Evolutionary conservation across 2,329 filamentous ascomycete genomes (phyloP), one percentile per base, ranked within the genome.

Genomic region (Chrysoporthe austroafricana): DNA sequence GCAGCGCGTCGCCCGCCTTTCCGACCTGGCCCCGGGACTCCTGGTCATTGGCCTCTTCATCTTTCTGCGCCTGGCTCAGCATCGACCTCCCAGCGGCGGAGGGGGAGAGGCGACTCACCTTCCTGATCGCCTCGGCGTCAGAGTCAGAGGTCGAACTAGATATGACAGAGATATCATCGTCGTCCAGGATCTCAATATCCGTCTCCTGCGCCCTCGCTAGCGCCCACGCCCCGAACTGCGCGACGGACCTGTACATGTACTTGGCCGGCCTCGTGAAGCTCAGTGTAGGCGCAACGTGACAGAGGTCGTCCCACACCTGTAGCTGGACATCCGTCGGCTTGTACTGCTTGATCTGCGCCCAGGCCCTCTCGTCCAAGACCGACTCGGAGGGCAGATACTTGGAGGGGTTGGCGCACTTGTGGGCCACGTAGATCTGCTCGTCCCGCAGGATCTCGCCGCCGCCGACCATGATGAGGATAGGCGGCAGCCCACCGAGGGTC

Each of bases 231-330:
- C 94, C 91, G 74, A 99, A 98, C 73, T 97, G 95, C 0, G 96
- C 92, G 63, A 97, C 89, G 1, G 93, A 92, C 60, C 95, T 88
- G 77, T 93, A 98, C 94, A 98, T 97, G 79, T 91, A 92, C 77
- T 98, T 98, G 58, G 95, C 96, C 0, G 96, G 96, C n/a, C 90
- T 87, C 0, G 95, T 98, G 77, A 97, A 98, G 73, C 93, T 97
- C n/a, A 98, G 84, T 0, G 94, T 97, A 0, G 95, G 93, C 0
- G 91, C 90, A 6, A 97, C 94, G 76, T 98, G 95, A 74, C 96
- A 98, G 2, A 98, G 82, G 73, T 97, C 92, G 67, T 98, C 95
- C 94, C 95, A 98, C 1, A 98, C 90, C 76, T 98, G 96, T 2
- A 99, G 84, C 76, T 97, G 94, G 0, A 98, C 95, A 73, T 97